Conservation (phyloP, 106 monocot genomes). For the Posidonia australis region DNA sequence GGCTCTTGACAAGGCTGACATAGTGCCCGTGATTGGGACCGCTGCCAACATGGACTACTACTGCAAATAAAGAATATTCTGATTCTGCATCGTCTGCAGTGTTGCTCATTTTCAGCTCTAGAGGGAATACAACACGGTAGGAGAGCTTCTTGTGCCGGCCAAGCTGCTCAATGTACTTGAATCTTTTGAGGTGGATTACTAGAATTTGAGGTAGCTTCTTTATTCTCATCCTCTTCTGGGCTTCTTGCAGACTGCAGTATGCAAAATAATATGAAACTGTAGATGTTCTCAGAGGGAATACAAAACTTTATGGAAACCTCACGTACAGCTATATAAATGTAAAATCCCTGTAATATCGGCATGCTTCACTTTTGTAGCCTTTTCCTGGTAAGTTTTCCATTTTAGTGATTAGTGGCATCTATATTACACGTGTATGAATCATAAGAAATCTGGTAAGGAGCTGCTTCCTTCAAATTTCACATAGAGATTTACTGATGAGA, state of each 20-base stretch:
- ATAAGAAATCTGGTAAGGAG: no score
- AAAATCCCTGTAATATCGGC: no score
- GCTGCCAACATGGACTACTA: slow-evolving; percentile 25
- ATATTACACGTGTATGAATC: no score
- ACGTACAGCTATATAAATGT: neutral
- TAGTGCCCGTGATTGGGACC: slow-evolving; percentile 28
- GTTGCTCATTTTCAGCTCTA: slow-evolving; percentile 20
- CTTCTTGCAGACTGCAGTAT: slow-evolving; percentile 24
- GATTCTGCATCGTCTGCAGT: slow-evolving; percentile 16
- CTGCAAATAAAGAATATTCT: slow-evolving; percentile 20
- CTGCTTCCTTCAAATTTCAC: no score
- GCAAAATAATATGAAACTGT: neutral
- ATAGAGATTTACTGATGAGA: no score
- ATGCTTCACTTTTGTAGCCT: no score
- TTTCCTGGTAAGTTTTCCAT: no score
- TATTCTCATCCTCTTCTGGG: slow-evolving; percentile 30
- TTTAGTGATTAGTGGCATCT: no score
- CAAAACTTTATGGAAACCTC: neutral
- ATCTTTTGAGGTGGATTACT: slow-evolving; percentile 24
- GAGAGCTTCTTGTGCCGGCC: slow-evolving; percentile 19
- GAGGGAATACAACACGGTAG: slow-evolving; percentile 22
- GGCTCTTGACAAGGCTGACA: slow-evolving; percentile 23
- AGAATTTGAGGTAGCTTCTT: slow-evolving; percentile 24
- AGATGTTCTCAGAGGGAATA: no score
- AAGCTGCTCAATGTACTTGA: slow-evolving; percentile 25